Evolutionary conservation across 2,329 filamentous ascomycete genomes (phyloP).

Genomic region (Colletotrichum camelliae): DNA sequence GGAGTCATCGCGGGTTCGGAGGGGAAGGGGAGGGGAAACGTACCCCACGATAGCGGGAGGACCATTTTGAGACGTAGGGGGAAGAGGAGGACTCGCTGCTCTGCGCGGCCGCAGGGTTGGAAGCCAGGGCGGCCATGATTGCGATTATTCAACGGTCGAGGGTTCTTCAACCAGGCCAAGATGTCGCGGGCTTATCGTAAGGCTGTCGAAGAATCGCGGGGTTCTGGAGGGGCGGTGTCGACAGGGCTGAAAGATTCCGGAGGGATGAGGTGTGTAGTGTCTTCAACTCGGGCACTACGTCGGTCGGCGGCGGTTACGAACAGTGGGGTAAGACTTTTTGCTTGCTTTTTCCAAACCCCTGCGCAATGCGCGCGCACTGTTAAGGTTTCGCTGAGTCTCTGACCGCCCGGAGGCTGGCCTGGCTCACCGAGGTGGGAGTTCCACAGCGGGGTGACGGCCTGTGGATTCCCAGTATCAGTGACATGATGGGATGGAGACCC

Average conservation of each 20-base stretch:
- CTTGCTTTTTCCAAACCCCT: background rate
- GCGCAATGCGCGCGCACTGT: background rate
- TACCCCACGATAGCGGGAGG: constrained; percentile 68
- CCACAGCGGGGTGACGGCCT: background rate
- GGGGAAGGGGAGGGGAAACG: constrained; percentile 27
- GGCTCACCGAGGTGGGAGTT: background rate
- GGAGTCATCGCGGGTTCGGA: background rate
- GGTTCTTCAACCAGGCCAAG: too few relatives aligned
- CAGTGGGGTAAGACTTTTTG: background rate
- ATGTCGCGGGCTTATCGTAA: background rate
- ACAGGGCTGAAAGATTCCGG: constrained; percentile 1
- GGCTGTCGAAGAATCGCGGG: background rate
- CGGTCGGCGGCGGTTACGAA: background rate
- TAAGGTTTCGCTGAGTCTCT: background rate
- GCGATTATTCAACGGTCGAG: background rate
- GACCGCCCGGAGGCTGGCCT: background rate
- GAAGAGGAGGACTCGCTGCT: constrained; percentile 28
- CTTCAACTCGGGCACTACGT: background rate
- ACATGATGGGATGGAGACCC: background rate
- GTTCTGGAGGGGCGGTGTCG: constrained; percentile 8
- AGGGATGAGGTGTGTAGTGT: background rate
- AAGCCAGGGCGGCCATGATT: constrained; percentile 39
- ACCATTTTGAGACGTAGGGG: constrained; percentile 62
- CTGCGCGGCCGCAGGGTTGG: constrained; percentile 19
- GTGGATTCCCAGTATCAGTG: background rate